These are phyloP conservation scores for Mycena vulgaris DNA, from an alignment of 768 basidiomycete species.

Conservation along the genomic window DNA sequence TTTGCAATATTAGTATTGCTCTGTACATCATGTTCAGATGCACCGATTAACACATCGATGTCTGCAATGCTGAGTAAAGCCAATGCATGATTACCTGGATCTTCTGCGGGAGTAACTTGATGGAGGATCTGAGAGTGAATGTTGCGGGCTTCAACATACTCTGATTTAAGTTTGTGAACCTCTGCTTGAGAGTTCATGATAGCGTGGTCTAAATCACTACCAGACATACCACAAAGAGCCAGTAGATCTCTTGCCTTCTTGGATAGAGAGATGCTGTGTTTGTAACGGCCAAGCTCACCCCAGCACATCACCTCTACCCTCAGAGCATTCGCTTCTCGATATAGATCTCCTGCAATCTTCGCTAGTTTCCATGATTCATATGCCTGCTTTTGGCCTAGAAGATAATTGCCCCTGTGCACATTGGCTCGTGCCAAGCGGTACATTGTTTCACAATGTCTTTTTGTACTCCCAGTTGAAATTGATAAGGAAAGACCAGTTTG, in stretches of 20 bases:
- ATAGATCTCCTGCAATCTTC: background rate
- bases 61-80: background rate
- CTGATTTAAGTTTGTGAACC: background rate
- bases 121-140: background rate
- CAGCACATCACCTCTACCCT: background rate
- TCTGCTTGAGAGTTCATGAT: background rate
- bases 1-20: background rate
- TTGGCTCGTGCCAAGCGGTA: background rate
- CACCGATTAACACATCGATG: background rate
- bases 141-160: background rate
- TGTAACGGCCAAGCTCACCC: background rate
- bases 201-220: background rate
- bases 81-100: background rate
- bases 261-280: background rate
- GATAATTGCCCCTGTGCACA: background rate
- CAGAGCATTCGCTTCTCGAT: background rate
- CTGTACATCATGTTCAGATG: background rate
- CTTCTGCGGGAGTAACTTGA: background rate
- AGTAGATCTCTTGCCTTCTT: background rate
- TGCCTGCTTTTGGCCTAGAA: background rate
- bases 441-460: background rate
- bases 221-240: background rate
- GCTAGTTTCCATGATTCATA: background rate
- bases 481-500: too few relatives aligned
- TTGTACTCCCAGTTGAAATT: background rate